Conservation (phyloP, 352 stramenopile genomes). For the Globisporangium lucens region DNA sequence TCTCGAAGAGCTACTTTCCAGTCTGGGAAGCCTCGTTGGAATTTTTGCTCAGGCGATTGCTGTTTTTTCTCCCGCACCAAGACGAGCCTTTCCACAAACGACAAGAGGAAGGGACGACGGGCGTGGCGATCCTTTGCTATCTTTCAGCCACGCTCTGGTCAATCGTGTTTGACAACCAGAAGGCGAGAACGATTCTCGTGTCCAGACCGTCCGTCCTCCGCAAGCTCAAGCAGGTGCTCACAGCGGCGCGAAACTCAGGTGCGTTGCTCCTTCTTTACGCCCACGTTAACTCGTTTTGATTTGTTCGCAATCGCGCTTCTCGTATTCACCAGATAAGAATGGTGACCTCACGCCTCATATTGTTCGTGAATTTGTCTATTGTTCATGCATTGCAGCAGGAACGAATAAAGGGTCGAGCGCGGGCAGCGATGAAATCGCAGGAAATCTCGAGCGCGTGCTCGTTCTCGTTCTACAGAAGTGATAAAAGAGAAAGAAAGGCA, state of each 20-base stretch:
- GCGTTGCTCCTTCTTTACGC: constrained; percentile 2
- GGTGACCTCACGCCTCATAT: background rate
- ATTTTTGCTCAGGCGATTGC: constrained; percentile 28
- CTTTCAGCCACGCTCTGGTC: constrained; percentile 48
- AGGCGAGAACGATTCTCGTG: constrained; percentile 42
- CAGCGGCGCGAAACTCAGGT: constrained; percentile 20
- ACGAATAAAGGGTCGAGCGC: background rate
- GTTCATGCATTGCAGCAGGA: background rate
- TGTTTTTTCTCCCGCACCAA: background rate
- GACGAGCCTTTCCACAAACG: background rate
- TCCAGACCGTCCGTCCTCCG: constrained; percentile 25
- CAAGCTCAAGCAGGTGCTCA: constrained; percentile 31
- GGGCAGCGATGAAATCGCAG: constrained; percentile 4
- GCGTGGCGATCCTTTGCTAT: background rate
- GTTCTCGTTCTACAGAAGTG: constrained; percentile 10
- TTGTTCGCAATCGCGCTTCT: background rate
- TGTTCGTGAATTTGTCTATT: background rate
- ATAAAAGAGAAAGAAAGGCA: background rate
- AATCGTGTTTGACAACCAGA: constrained; percentile 66
- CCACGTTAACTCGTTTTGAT: background rate
- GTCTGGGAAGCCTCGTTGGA: constrained; percentile 55
- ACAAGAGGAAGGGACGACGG: background rate
- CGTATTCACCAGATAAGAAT: background rate
- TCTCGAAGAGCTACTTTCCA: constrained; percentile 50
- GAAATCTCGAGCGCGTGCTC: constrained; percentile 13